Base-by-base conservation (phyloP, 331 rosid genomes). In the Malus hybrid region DNA sequence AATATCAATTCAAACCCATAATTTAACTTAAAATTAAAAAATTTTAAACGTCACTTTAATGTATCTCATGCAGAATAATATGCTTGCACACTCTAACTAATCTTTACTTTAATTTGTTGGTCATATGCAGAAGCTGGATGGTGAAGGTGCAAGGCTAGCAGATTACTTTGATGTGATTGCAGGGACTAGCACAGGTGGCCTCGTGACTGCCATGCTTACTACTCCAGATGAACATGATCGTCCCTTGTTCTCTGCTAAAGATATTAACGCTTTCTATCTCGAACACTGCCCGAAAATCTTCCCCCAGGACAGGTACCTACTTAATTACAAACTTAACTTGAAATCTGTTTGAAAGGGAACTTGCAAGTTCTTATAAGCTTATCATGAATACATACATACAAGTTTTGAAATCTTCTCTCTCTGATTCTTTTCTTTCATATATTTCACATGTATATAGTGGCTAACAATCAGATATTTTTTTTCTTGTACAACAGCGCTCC, bases 171-270 rank as follows among this genome's bases (percentile, higher is more conserved):
- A 78, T 62, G 75, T 83, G 24, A 75, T 83, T 5, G 68, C 81
- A 1, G 86, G 86, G 16, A 83, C 86, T 19, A 83, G 86, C 72
- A 83, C 86, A 20, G 86, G 86, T 3, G 86, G 86, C 12, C 76
- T 82, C 12, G 68, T 82, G 15, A 75, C 81, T 1, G 75, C 86
- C 67, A 82, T 82, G 86, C 81, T 82, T 13, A 39, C 86, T 4
- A 62, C 81, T 24, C 86, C 86, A 11, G 42, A 75, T 32, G 77
- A 82, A 60, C 26, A 75, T 1, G 2, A 52, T 5, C 78, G 81
- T 11, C 86, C 83, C 3, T 5, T 79, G 44, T 81, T 72, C 44
- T 71, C 78, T 4, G 79, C 85, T 18, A 77, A 81, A 62, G 85
- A 81, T 8, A 72, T 81, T 48, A 73, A 66, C 18, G 30, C 68